Base-by-base conservation (phyloP, 352 stramenopile species). In the Globisporangium spiculum region DNA sequence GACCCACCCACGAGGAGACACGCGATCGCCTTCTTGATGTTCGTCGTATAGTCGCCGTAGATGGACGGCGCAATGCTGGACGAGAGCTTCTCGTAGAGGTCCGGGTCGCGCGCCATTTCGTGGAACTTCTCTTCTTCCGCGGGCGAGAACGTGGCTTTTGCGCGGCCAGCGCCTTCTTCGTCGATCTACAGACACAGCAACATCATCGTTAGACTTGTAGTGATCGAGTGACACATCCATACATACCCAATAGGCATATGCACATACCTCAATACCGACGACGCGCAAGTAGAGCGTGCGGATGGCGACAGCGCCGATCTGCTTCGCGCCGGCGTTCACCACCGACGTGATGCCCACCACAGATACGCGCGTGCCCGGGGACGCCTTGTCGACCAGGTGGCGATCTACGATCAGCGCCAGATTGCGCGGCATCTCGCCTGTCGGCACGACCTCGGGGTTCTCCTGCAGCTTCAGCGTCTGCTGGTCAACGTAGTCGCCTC, bases 391-490 rank as follows among this genome's bases (percentile, higher is more conserved):
- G 4, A 99, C 97, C 27, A 99, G 83, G 60, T 93, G 86, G n/a
- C 97, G 80, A 67, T 99, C 97, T 0, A 96, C 87, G 27, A 97
- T 90, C n/a, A 99, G 75, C 46, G 98, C 78, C 36, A 99, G 83
- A 66, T 97, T 97, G 30, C 98, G 86, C 20, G 98, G 98, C 98
- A 99, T 99, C 75, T 99, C 98, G 30, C 98, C 98, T 4, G 98
- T 99, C 0, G 98, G 97, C 8, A 99, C 97, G 18, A 97, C 94
- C 71, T 99, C 97, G 0, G 80, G 98, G 77, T 82, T 97, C 71
- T 98, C 93, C 77, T 98, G 94, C 46, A 99, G 81, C 81, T 99
- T 99, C 32, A 99, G 79, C n/a, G 96, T 99, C 84, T 99, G 98
- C 69, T 98, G 94, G 78, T 99, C 97, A 0, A 99, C 92, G 74